Percentiles rank a stretch among this genome's conserved stretches.
These are phyloP conservation scores for Neonectria neomacrospora DNA, from an alignment of 2,329 filamentous ascomycete species.

Conservation along the genomic window DNA sequence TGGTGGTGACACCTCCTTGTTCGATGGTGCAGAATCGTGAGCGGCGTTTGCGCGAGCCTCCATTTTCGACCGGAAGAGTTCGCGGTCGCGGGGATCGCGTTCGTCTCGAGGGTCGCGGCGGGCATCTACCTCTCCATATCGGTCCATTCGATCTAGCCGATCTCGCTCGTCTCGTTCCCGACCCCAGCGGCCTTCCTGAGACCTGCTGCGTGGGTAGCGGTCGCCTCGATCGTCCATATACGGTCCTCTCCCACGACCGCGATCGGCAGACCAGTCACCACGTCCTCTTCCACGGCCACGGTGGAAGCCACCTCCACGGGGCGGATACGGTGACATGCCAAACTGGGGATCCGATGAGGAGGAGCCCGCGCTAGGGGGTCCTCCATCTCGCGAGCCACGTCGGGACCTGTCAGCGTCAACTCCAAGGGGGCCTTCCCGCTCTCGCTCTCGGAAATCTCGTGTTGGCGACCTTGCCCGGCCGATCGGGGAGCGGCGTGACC, in stretches of 20 bases:
- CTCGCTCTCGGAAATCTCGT: slow-evolving; percentile 71
- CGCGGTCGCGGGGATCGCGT: slow-evolving; percentile 58
- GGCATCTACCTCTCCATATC: slow-evolving; percentile 54
- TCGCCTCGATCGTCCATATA: slow-evolving; percentile 69
- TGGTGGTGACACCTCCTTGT: slow-evolving; percentile 66
- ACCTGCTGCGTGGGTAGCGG: slow-evolving; percentile 72
- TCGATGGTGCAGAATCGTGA: slow-evolving; percentile 59
- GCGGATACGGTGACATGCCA: slow-evolving; percentile 60
- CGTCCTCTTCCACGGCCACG: slow-evolving; percentile 64
- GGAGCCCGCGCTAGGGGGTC: slow-evolving; percentile 76
- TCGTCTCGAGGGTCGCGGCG: slow-evolving; percentile 61
- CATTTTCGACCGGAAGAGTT: slow-evolving; percentile 60
- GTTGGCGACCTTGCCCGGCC: slow-evolving; percentile 73
- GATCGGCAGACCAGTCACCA: slow-evolving; percentile 54
- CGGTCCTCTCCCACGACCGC: slow-evolving; percentile 66
- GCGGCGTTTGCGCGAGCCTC: slow-evolving; percentile 60
- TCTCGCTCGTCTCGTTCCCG: slow-evolving; percentile 68
- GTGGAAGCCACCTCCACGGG: slow-evolving; percentile 66
- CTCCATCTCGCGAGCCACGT: slow-evolving; percentile 75
- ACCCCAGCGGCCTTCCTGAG: slow-evolving; percentile 70
- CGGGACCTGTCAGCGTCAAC: slow-evolving; percentile 75
- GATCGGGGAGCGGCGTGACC: slow-evolving; percentile 67
- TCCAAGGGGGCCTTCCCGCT: slow-evolving; percentile 68
- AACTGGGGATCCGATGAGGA: slow-evolving; percentile 75
- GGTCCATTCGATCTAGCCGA: slow-evolving; percentile 54